Base-by-base conservation (phyloP, 164 flowering plant species). In the Dillenia suffruticosa region DNA sequence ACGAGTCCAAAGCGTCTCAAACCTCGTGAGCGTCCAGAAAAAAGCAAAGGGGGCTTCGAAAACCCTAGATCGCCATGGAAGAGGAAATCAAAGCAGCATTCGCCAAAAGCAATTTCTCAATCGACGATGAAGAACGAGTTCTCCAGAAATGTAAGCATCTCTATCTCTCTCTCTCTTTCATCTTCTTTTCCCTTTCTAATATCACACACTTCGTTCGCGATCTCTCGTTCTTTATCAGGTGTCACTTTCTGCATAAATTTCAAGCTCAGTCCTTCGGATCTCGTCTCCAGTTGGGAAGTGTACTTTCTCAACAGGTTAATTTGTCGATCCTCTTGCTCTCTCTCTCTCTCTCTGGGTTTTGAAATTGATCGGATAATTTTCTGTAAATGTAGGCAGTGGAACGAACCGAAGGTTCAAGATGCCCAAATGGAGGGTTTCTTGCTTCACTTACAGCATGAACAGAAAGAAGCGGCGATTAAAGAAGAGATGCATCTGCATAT, bases 201-300 rank as follows among this genome's bases (percentile, higher is more conserved):
- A 52, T 44, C 17, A 44, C 40, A 7, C 44, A 1, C 7, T 50
- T 64, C 46, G 43, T 51, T 49, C 22, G 49, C 17, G 15, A 8
- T 56, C 19, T 58, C 43, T 54, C 50, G 11, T 19, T 51, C 19
- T 19, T 14, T 45, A 10, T 56, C 22, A 95, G 99, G 97, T 72
- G 70, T 79, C 46, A 70, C 99, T 22, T 81, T 84, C 65, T 95
- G 97, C 51, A 85, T 87, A 43, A 85, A 92, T 68, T 95, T 74
- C 86, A 79, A 81, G 66, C 87, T 88, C 40, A 73, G 76, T 26
- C 85, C 97, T 43, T 82, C 95, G 4, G 97, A 95, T 78, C 83
- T 95, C 40, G 87, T 88, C 22, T 87, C 96, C 9, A 87, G 89
- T 74, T 92, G 97, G 97, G 97, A 86, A 69, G 80, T 79, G 61